Conservation (phyloP, 2,329 filamentous ascomycete genomes). For the Talaromyces sp. region DNA sequence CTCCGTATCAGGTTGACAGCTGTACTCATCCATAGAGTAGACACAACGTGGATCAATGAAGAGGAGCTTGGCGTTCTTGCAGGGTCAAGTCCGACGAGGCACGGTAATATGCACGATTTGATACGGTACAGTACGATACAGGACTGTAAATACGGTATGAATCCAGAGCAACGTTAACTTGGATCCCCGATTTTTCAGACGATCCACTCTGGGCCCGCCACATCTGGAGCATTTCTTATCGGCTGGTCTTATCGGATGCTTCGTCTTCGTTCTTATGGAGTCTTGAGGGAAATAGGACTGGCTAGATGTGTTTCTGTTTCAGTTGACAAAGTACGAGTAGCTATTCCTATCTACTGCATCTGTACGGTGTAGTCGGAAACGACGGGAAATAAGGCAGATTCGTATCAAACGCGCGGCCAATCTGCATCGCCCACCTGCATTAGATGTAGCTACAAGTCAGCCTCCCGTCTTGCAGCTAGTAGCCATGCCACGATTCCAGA, state of each 20-base stretch:
- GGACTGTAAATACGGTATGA: neutral
- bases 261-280: neutral
- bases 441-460: neutral
- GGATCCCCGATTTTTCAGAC: neutral
- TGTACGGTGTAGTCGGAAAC: no score
- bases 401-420: neutral
- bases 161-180: neutral
- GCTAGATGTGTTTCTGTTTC: neutral
- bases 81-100: neutral
- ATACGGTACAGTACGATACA: neutral
- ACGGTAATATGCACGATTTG: neutral
- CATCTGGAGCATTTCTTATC: slow-evolving; percentile 4
- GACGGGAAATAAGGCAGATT: neutral
- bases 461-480: slow-evolving; percentile 1
- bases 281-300: neutral
- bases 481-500: neutral
- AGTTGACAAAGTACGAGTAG: no score
- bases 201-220: slow-evolving; percentile 2
- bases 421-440: neutral
- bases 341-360: neutral
- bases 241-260: neutral
- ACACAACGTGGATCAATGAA: neutral
- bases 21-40: neutral
- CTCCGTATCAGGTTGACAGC: neutral
- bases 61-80: neutral